Evolutionary conservation across 169 alveolate species (phyloP), one percentile per base, ranked within the genome.

Genomic region (Prorocentrum cordatum): DNA sequence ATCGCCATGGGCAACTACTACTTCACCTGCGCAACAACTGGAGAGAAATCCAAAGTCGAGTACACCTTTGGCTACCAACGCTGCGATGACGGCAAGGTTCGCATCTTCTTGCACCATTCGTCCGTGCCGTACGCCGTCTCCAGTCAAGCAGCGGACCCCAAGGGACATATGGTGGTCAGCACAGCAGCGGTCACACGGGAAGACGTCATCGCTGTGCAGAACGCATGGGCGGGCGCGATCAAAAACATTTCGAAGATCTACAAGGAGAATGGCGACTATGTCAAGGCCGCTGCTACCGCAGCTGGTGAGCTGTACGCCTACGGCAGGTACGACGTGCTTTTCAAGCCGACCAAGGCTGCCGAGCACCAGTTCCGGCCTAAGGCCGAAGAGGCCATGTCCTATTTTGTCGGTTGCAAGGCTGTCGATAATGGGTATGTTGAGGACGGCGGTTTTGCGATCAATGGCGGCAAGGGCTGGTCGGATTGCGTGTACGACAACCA

Each of bases 401-500:
- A 64, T 39, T 64, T 64, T 64, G 73, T 64, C 10, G 73, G 45
- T 4, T 10, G 45, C 42, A 64, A 64, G 1, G 73, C 73, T 4
- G 42, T 64, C 38, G 12, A 29, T 6, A 6, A 32, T 64, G 73
- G 73, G 20, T n/a, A 12, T 64, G 0, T 26, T 18, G 42, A 64
- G 73, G 73, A 64, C 12, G 73, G 45, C 36, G 73, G 73, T 22
- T 64, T 64, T 22, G 73, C 73, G 22, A 29, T 64, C 72, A 62
- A 62, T n/a, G 72, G 72, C 72, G 72, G 72, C 72, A 62, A 64
- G 47, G 73, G 73, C 73, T 64, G 73, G 73, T 27, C 42, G 12
- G 29, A 27, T n/a, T 35, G n/a, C 29, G 73, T 64, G 5, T 26
- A 26, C 14, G 73, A 64, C 42, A 64, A 64, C 73, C 73, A 64